Evolutionary conservation across 2,329 filamentous ascomycete species (phyloP).

Genomic region (Ophiocordyceps camponoti-saundersi): DNA sequence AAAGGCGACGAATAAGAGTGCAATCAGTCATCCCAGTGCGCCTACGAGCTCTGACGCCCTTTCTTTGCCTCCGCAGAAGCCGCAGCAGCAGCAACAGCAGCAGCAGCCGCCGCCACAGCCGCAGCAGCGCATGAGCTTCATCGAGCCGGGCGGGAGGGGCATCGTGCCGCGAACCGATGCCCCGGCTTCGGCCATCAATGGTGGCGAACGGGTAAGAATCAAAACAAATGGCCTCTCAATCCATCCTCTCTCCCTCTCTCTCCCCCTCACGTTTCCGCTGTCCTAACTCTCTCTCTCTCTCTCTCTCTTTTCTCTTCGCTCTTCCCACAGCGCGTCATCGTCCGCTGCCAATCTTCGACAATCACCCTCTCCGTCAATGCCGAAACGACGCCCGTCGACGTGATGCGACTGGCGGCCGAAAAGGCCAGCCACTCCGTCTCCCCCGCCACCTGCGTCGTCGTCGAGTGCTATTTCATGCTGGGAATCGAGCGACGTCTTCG

Average conservation of each 20-base stretch:
- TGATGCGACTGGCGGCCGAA: conserved; percentile 51
- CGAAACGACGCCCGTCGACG: conserved; percentile 57
- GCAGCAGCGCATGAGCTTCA: conserved; percentile 16
- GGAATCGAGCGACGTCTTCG: conserved; percentile 71
- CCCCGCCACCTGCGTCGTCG: conserved; percentile 47
- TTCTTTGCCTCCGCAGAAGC: conserved; percentile 5
- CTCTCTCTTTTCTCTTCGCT: neutral
- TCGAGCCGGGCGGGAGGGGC: conserved; percentile 27
- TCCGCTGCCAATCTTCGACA: conserved; percentile 54
- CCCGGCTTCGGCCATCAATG: conserved; percentile 65
- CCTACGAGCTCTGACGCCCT: conserved; percentile 14
- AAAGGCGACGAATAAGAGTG: conserved; percentile 19
- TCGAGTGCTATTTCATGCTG: conserved; percentile 60
- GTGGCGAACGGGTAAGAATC: conserved; percentile 50
- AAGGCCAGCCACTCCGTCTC: conserved; percentile 47
- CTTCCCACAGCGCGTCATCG: conserved; percentile 40
- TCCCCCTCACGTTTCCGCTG: too few relatives aligned
- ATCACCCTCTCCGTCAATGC: conserved; percentile 56
- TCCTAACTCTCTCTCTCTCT: neutral
- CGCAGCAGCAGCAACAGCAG: conserved; percentile 8
- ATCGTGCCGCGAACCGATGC: conserved; percentile 46
- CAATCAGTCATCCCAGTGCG: conserved; percentile 13
- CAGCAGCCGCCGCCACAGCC: conserved; percentile 1
- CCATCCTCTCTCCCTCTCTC: too few relatives aligned
- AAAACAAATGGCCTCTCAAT: neutral